These are phyloP conservation scores for Daedaleopsis nitida DNA, from an alignment of 768 basidiomycete genomes.

Conservation along the genomic window DNA sequence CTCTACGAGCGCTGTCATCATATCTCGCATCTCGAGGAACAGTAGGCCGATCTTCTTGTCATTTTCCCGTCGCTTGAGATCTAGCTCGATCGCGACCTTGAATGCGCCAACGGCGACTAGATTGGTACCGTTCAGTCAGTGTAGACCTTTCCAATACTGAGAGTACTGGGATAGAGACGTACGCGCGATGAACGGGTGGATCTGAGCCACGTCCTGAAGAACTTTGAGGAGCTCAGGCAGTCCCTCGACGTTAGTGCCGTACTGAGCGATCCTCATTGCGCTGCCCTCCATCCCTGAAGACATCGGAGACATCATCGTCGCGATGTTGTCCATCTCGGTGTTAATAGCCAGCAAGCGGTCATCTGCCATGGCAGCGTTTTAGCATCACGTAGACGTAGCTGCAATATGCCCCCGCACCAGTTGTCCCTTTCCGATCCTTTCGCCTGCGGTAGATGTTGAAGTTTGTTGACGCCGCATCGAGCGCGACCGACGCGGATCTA, in stretches of 20 bases:
- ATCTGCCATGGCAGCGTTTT: background rate
- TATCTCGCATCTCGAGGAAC: conserved; percentile 52
- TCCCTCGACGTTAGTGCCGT: conserved; percentile 21
- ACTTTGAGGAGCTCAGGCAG: conserved; percentile 29
- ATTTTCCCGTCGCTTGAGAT: conserved; percentile 51
- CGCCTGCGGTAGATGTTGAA: background rate
- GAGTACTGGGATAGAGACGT: background rate
- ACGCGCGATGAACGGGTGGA: conserved; percentile 34
- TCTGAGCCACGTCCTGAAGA: conserved; percentile 28
- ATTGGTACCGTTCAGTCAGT: conserved; percentile 10
- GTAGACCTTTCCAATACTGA: background rate
- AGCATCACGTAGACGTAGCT: background rate
- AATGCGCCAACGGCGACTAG: conserved; percentile 52
- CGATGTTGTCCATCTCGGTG: background rate
- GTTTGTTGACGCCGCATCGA: background rate
- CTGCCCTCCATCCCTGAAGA: conserved; percentile 4
- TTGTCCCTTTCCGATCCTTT: background rate
- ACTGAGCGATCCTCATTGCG: conserved; percentile 6
- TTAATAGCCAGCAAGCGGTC: conserved; percentile 4
- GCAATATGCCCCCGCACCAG: background rate
- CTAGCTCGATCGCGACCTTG: conserved; percentile 50
- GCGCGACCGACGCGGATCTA: background rate
- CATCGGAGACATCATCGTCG: conserved; percentile 9
- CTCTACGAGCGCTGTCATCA: conserved; percentile 52
- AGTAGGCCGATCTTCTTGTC: conserved; percentile 50